phyloP scores from a whole-genome alignment of 2,329 filamentous ascomycete species.

The Botrytis cinerea region DNA sequence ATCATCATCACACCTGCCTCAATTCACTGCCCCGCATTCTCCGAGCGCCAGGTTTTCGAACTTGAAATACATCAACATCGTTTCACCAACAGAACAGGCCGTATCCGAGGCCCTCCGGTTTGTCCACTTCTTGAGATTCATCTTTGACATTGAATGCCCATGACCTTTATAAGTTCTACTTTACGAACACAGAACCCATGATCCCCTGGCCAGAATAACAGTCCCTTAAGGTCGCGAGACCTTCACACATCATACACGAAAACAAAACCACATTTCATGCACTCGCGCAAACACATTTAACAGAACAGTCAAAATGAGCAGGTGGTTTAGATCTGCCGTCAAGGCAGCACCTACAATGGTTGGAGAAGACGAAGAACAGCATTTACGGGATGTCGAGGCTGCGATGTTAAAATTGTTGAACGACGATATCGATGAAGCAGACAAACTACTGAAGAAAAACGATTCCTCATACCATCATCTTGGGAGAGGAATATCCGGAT shows the following conservation, averaged over 20 bases:
- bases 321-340: conserved; percentile 38
- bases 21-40: conserved; percentile 2
- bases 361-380: conserved; percentile 50
- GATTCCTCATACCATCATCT: conserved; percentile 87
- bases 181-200: not conserved
- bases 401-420: conserved; percentile 78
- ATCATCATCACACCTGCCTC: not conserved
- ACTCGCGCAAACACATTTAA: conserved; percentile 14
- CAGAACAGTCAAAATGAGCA: conserved; percentile 35
- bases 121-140: not conserved
- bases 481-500: conserved; percentile 77
- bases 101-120: not conserved
- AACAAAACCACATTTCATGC: not conserved
- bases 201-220: not conserved
- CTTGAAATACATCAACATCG: not conserved
- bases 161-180: not conserved
- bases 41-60: not conserved
- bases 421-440: conserved; percentile 85
- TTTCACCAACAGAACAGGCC: conserved; percentile 13
- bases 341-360: conserved; percentile 34
- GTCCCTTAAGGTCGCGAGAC: not conserved
- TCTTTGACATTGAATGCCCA: not conserved
- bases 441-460: conserved; percentile 68
- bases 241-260: not conserved
- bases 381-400: conserved; percentile 61